A percentile compares a stretch with the other conserved stretches of the same genome.
Conservation (phyloP, 75 land plant species). For the Sequoiadendron giganteum region DNA sequence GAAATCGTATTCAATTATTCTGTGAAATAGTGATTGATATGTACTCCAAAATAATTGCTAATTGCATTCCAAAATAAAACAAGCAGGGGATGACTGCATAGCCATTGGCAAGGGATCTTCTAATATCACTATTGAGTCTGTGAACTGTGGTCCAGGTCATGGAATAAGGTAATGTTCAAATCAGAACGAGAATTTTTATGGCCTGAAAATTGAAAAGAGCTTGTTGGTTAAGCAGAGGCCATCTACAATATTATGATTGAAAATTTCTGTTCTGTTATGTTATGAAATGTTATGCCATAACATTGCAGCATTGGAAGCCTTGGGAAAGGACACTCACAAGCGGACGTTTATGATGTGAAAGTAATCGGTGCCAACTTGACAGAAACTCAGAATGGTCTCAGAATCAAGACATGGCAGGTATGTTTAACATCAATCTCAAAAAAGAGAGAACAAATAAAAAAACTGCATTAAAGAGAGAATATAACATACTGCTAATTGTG, state of each 20-base stretch:
- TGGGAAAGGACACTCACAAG: not conserved
- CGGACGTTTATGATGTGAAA: not conserved
- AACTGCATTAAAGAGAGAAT: no score
- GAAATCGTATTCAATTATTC: no score
- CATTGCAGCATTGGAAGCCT: not conserved
- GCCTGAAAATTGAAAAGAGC: no score
- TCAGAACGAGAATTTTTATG: no score
- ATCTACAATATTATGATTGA: not conserved
- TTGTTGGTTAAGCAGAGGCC: no score
- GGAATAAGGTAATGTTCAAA: not conserved
- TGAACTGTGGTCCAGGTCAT: not conserved
- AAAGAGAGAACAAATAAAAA: no score
- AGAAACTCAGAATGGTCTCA: not conserved
- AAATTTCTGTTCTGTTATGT: not conserved
- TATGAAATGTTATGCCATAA: not conserved
- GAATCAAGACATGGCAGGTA: constrained; percentile 3
- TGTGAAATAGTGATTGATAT: no score
- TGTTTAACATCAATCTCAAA: no score
- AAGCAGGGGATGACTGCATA: not conserved
- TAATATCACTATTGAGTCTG: not conserved
- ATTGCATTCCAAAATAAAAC: not conserved
- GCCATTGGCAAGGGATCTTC: not conserved
- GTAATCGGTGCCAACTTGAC: not conserved
- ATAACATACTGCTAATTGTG: not conserved
- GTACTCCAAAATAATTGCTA: no score